phyloP scores from a whole-genome alignment of 148 eudicot genomes.

The Limonium bicolor region DNA sequence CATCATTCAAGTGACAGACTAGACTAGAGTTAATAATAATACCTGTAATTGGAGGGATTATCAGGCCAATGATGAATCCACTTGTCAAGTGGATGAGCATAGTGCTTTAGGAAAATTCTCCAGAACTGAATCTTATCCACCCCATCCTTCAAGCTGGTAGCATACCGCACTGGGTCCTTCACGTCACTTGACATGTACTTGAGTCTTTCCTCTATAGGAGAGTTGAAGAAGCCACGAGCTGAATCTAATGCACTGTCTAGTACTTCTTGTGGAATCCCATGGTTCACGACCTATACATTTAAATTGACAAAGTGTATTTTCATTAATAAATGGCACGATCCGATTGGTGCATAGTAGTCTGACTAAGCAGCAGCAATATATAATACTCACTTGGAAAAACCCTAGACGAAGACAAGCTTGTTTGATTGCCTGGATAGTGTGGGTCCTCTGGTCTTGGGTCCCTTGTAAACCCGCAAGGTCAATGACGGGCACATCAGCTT shows the following conservation, averaged over 20 bases:
- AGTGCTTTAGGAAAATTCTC: conserved; percentile 58
- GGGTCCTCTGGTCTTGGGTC: conserved; percentile 11
- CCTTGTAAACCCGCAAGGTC: conserved; percentile 21
- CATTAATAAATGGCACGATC: too few relatives aligned
- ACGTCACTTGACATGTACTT: conserved; percentile 48
- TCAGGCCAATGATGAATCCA: conserved; percentile 52
- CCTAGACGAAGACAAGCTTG: conserved; percentile 32
- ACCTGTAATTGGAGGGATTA: conserved; percentile 39
- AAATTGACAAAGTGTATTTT: too few relatives aligned
- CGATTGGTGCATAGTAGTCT: too few relatives aligned
- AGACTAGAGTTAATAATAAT: too few relatives aligned
- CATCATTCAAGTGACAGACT: too few relatives aligned
- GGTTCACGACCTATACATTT: conserved; percentile 26
- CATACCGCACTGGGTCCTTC: conserved; percentile 42
- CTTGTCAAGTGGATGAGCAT: conserved; percentile 45
- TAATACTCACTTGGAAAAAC: conserved; percentile 33
- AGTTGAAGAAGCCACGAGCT: too few relatives aligned
- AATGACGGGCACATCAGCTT: too few relatives aligned
- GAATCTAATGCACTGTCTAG: conserved; percentile 31
- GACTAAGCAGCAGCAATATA: too few relatives aligned
- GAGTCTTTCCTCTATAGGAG: too few relatives aligned
- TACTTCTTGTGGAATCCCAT: conserved; percentile 33
- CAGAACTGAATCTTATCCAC: conserved; percentile 44
- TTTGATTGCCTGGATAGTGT: conserved; percentile 17
- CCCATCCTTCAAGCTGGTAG: conserved; percentile 45